Base-by-base conservation (phyloP, 106 monocot genomes). In the Ottelia alismoides region DNA sequence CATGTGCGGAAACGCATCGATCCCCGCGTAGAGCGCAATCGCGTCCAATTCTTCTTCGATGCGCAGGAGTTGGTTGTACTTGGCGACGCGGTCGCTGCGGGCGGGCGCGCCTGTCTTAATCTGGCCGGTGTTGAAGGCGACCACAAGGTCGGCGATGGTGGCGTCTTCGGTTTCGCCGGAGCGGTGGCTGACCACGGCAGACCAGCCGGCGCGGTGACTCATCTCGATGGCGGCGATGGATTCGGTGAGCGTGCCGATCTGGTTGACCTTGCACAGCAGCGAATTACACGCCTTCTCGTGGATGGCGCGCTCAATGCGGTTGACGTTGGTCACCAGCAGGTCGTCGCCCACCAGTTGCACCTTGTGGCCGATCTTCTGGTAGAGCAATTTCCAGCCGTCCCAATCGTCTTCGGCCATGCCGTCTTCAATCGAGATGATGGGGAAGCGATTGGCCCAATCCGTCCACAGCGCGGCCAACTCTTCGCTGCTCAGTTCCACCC, bases 391-490 rank as follows among this genome's bases (percentile, higher is more conserved):
- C 51, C 86, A 92, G 44, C 73, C 63, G 10, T 45, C 53, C 92
- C 92, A 92, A 30, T 92, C 92, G 75, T 92, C 92, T 66, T 92
- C 85, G 60, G 85, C 92, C 72, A 92, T 86, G 12, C 85, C 85
- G 40, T 92, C 92, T 57, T 92, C 92, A 32, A 92, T 92, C 1
- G 92, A 92, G 3, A 86, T 79, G 51, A 92, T 79, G 18, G 85
- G 92, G 60, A 86, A 92, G n/a, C 86, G 85, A 50, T 92, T 92
- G 86, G 85, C 85, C 0, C 85, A 68, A 64, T 92, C 61, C 44
- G 72, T 82, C 76, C 85, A 56, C 51, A 70, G 78, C 19, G 85
- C 92, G 45, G 85, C 92, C 85, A 92, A 51, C 85, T 92, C 53
- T 86, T 92, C 52, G 85, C 76, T 10, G 92, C 85, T 3, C 85